Percentiles rank a stretch among this genome's conserved stretches.
phyloP scores from a whole-genome alignment of 805 yeast species.

The Spathaspora arborariae region DNA sequence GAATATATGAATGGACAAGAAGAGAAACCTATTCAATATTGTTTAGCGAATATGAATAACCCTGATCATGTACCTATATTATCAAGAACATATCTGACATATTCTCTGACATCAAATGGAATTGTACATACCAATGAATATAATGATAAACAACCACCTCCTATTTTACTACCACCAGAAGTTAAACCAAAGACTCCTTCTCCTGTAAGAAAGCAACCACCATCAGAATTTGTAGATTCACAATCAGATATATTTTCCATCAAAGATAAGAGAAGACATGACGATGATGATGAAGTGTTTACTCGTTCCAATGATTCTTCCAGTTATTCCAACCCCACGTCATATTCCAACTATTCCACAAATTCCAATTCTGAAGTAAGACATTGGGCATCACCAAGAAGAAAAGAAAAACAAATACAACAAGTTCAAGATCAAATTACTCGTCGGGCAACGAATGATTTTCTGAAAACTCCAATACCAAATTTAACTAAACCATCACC shows the following conservation, averaged over 20 bases:
- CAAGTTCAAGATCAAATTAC: constrained; percentile 38
- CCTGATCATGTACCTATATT: constrained; percentile 30
- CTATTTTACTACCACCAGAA: not conserved
- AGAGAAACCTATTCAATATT: constrained; percentile 17
- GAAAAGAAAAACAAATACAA: constrained; percentile 27
- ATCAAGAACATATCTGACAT: constrained; percentile 25
- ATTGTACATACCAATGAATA: not conserved
- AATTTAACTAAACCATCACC: constrained; percentile 3
- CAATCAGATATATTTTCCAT: constrained; percentile 7
- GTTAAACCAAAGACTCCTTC: constrained; percentile 3
- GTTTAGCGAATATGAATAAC: constrained; percentile 25
- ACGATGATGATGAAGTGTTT: constrained; percentile 7
- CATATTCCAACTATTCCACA: constrained; percentile 13
- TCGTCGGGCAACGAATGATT: constrained; percentile 25
- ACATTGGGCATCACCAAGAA: constrained; percentile 44
- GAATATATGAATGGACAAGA: constrained; percentile 47
- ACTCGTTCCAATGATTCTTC: constrained; percentile 14
- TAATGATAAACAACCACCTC: not conserved
- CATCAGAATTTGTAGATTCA: constrained; percentile 1
- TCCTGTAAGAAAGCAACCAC: constrained; percentile 9
- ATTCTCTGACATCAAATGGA: constrained; percentile 16
- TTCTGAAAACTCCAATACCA: constrained; percentile 14
- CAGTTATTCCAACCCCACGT: constrained; percentile 5
- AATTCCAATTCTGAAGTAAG: constrained; percentile 19
- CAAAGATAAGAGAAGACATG: constrained; percentile 1